phyloP scores from a whole-genome alignment of 2,329 filamentous ascomycete genomes.

The Paecilomyces sp. region DNA sequence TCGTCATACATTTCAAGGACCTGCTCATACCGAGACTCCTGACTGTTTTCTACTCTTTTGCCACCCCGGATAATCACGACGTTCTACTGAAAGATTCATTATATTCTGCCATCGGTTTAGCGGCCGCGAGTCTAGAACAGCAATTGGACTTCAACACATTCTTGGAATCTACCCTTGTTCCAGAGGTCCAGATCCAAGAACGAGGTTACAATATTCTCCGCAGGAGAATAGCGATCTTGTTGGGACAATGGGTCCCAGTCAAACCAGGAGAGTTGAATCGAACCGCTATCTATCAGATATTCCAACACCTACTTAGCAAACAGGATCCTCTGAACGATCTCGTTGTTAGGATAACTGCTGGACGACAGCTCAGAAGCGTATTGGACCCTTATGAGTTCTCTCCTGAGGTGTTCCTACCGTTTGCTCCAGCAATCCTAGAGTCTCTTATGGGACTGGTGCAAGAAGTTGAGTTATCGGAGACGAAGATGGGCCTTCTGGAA shows the following conservation, averaged over 20 bases:
- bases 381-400: constrained; percentile 81
- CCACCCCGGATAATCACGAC: constrained; percentile 58
- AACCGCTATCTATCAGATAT: constrained; percentile 77
- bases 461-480: constrained; percentile 75
- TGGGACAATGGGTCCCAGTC: constrained; percentile 83
- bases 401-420: constrained; percentile 66
- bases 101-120: constrained; percentile 85
- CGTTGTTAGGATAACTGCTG: constrained; percentile 86
- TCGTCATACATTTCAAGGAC: constrained; percentile 81
- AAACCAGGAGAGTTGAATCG: constrained; percentile 63
- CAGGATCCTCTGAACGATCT: constrained; percentile 76
- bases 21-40: constrained; percentile 73
- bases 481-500: constrained; percentile 81
- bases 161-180: constrained; percentile 64
- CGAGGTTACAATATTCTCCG: constrained; percentile 73
- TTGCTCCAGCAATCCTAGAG: constrained; percentile 64
- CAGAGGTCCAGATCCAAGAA: constrained; percentile 65
- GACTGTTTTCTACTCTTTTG: constrained; percentile 72
- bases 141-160: constrained; percentile 79
- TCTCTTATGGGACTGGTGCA: constrained; percentile 71
- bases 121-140: constrained; percentile 67
- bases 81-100: constrained; percentile 87
- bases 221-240: constrained; percentile 77
- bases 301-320: constrained; percentile 73
- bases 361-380: constrained; percentile 71